phyloP scores from a whole-genome alignment of 2,329 filamentous ascomycete species.

The Corniculantispora saksenae region DNA sequence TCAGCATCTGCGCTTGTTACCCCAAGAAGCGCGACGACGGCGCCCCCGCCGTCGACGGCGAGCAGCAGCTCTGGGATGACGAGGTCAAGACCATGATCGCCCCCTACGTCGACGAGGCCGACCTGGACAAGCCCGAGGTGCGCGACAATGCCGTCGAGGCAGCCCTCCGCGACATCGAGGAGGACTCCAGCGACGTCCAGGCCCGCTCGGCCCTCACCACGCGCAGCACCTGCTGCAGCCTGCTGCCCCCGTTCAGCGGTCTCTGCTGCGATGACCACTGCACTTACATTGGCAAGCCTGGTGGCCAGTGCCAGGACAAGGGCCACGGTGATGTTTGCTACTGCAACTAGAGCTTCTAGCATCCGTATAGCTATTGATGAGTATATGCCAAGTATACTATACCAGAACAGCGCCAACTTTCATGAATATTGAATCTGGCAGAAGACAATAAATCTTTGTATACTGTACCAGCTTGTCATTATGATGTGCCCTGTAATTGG shows the following conservation, averaged over 20 bases:
- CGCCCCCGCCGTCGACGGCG: background rate
- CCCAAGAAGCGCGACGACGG: background rate
- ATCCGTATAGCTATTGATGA: background rate
- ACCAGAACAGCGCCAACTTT: background rate
- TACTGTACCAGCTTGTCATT: too few relatives aligned
- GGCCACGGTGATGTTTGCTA: background rate
- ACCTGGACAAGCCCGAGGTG: background rate
- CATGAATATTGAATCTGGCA: background rate
- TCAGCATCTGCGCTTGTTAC: background rate
- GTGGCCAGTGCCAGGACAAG: background rate
- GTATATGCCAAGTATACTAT: background rate
- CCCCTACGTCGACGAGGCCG: background rate
- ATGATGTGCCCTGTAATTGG: too few relatives aligned
- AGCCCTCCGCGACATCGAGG: background rate
- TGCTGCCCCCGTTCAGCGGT: background rate
- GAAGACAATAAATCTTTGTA: too few relatives aligned
- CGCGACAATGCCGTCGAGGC: background rate
- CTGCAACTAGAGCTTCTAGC: background rate
- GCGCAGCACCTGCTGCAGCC: background rate
- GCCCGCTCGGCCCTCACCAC: background rate
- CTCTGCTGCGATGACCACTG: background rate
- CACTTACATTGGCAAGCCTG: background rate
- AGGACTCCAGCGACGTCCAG: background rate
- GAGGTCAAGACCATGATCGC: background rate
- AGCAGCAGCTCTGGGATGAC: background rate